These are phyloP conservation scores for Fistulifera solaris DNA, from an alignment of 108 stramenopile genomes.

Conservation along the genomic window DNA sequence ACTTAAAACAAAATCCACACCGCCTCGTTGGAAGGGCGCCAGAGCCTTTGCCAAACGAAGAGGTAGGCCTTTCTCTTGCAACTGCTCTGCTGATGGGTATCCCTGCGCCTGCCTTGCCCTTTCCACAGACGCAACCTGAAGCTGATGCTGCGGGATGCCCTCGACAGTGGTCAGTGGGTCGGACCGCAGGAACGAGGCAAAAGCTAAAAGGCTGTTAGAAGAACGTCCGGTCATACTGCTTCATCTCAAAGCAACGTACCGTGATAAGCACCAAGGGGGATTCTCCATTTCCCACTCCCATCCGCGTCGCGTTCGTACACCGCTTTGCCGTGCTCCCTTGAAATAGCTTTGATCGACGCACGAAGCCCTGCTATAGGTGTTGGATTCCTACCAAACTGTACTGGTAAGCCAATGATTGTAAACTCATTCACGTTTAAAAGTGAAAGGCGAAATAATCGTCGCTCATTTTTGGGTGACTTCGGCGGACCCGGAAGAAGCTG, in stretches of 20 bases:
- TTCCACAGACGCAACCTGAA: slow-evolving; percentile 65
- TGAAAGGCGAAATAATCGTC: slow-evolving; percentile 26
- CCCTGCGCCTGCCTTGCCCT: slow-evolving; percentile 51
- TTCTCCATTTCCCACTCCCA: slow-evolving; percentile 63
- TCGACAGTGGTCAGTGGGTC: slow-evolving; percentile 10
- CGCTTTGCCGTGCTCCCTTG: slow-evolving; percentile 46
- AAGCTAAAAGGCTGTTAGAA: slow-evolving; percentile 3
- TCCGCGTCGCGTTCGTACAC: slow-evolving; percentile 33
- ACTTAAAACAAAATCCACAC: slow-evolving; percentile 76
- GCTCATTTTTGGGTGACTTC: not conserved
- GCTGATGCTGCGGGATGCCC: slow-evolving; percentile 56
- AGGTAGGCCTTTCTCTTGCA: slow-evolving; percentile 51
- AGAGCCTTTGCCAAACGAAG: slow-evolving; percentile 41
- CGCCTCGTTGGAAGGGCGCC: slow-evolving; percentile 79
- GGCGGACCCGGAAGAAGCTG: not conserved
- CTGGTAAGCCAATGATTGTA: slow-evolving; percentile 46
- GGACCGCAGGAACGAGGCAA: slow-evolving; percentile 40
- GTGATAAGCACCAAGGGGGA: slow-evolving; percentile 73
- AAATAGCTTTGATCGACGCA: slow-evolving; percentile 47
- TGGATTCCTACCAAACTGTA: slow-evolving; percentile 13
- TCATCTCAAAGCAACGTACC: too few species aligned
- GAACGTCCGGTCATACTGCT: too few species aligned
- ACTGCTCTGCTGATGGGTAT: slow-evolving; percentile 34
- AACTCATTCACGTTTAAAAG: slow-evolving; percentile 70
- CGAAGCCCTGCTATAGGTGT: slow-evolving; percentile 40